A percentile compares a stretch with the other conserved stretches of the same genome.
These are phyloP conservation scores for Colletotrichum endophyticum DNA, from an alignment of 2,329 filamentous ascomycete species.

Conservation along the genomic window DNA sequence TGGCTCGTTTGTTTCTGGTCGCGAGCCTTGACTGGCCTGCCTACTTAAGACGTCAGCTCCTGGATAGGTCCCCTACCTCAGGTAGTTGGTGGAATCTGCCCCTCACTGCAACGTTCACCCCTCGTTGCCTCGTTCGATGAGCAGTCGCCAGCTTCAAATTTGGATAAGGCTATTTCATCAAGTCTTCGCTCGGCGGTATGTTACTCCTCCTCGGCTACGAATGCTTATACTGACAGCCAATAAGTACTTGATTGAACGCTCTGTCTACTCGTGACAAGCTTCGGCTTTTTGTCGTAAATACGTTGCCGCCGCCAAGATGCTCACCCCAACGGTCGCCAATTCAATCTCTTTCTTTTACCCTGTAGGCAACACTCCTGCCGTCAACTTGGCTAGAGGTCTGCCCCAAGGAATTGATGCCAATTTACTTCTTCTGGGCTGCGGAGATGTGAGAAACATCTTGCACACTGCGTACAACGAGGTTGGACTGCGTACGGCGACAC, in stretches of 20 bases:
- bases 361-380: conserved; percentile 59
- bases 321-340: conserved; percentile 39
- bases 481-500: conserved; percentile 36
- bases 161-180: background rate
- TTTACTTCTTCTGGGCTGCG: conserved; percentile 60
- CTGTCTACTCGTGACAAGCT: background rate
- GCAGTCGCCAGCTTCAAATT: background rate
- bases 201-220: background rate
- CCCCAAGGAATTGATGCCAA: conserved; percentile 54
- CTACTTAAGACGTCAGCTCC: background rate
- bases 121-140: background rate
- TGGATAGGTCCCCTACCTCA: background rate
- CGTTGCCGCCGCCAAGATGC: conserved; percentile 33
- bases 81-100: background rate
- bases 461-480: conserved; percentile 54
- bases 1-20: background rate
- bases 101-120: background rate
- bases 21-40: background rate
- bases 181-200: background rate
- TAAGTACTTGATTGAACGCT: background rate
- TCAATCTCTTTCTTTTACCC: conserved; percentile 45
- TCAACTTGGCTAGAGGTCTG: conserved; percentile 50
- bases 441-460: conserved; percentile 61
- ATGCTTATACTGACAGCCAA: background rate
- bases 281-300: background rate